Conservation (phyloP, 192 early-diverging fungal genomes). For the Glomus cerebriforme region DNA sequence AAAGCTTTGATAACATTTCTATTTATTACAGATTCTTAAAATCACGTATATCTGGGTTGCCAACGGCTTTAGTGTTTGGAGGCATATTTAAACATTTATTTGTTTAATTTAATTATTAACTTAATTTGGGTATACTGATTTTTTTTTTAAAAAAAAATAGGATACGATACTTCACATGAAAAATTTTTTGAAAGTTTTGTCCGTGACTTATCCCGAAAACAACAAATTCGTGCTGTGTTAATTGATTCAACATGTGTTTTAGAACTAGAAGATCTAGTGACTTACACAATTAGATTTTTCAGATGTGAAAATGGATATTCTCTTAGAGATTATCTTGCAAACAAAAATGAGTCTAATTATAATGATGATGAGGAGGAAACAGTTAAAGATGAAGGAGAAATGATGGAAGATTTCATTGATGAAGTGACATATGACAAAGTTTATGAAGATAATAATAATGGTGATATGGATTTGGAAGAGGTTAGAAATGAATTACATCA, state of each 20-base stretch:
- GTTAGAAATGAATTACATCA: neutral
- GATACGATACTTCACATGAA: neutral
- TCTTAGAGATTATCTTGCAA: neutral
- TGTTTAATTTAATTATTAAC: neutral
- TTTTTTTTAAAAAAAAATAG: constrained; percentile 4
- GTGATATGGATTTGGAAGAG: neutral
- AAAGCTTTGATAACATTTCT: neutral
- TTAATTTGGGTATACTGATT: neutral
- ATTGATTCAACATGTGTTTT: neutral
- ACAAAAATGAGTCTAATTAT: neutral
- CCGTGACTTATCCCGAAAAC: neutral
- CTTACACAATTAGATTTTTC: neutral
- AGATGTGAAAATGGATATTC: neutral
- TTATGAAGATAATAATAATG: neutral
- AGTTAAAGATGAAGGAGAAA: neutral
- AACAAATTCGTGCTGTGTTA: neutral
- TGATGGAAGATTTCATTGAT: neutral
- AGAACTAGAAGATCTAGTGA: neutral
- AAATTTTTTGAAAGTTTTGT: neutral
- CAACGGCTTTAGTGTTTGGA: constrained; percentile 13
- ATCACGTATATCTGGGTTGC: neutral
- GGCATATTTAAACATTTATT: neutral
- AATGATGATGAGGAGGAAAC: neutral
- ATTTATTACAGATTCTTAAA: neutral
- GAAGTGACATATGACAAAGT: neutral